phyloP scores from a whole-genome alignment of 106 monocot species.

The Dioscorea alata region DNA sequence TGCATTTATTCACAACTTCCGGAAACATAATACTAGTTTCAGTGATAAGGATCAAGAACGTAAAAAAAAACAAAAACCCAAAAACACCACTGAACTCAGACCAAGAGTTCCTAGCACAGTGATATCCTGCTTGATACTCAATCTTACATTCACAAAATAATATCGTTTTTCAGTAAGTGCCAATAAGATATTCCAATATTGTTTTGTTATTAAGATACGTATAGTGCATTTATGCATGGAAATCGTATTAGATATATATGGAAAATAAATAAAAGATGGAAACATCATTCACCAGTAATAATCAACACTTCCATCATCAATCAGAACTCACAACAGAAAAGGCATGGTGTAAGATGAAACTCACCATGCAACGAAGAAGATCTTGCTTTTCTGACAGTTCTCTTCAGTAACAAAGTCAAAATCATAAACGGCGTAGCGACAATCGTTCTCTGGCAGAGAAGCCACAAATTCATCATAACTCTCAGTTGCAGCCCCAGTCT shows the following conservation, averaged over 20 bases:
- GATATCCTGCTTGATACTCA: background rate
- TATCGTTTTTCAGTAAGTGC: no score
- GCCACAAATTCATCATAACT: conserved; percentile 41
- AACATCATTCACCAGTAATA: background rate
- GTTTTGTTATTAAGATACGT: background rate
- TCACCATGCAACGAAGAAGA: conserved; percentile 48
- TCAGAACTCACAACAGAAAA: background rate
- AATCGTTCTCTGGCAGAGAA: conserved; percentile 39
- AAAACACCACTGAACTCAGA: background rate
- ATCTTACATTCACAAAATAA: background rate
- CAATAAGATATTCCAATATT: background rate
- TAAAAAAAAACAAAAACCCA: no score
- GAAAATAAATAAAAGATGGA: background rate
- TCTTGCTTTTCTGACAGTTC: conserved; percentile 50
- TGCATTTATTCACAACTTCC: background rate
- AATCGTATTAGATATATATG: background rate
- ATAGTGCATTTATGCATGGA: background rate
- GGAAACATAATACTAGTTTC: background rate
- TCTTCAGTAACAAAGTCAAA: conserved; percentile 44
- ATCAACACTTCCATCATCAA: no score
- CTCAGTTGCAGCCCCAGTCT: conserved; percentile 29
- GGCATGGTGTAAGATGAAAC: background rate
- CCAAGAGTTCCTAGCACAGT: background rate
- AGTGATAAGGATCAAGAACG: background rate
- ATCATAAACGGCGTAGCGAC: conserved; percentile 40